These are phyloP conservation scores for Daldinia childiae DNA, from an alignment of 495 filamentous ascomycete genomes.

Conservation along the genomic window DNA sequence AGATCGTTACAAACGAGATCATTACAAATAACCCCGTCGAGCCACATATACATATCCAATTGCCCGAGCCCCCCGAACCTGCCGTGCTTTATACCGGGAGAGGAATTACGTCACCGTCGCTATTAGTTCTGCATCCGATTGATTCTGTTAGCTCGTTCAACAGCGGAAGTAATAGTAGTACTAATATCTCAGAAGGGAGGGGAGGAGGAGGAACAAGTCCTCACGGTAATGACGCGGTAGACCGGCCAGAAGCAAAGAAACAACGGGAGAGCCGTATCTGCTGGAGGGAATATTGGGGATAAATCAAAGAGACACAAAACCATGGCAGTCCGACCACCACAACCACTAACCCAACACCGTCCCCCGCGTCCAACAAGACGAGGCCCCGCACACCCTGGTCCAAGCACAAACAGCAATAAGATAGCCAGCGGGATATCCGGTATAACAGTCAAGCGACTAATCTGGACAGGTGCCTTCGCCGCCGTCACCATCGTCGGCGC, in stretches of 20 bases:
- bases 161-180: conserved; percentile 1
- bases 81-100: not conserved
- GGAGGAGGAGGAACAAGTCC: not conserved
- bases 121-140: conserved; percentile 8
- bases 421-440: not conserved
- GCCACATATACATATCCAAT: not conserved
- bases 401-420: not conserved
- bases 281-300: conserved; percentile 41
- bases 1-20: not conserved
- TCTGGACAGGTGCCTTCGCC: conserved; percentile 60
- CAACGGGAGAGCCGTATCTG: conserved; percentile 30
- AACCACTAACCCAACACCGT: not conserved
- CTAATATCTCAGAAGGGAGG: not conserved
- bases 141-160: conserved; percentile 11
- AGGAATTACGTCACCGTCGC: not conserved
- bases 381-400: not conserved
- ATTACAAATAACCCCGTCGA: not conserved
- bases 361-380: not conserved
- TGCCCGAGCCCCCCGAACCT: conserved; percentile 13
- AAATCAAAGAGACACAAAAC: not conserved
- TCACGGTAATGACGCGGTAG: not conserved
- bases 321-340: not conserved
- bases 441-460: conserved; percentile 42
- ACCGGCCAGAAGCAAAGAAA: conserved; percentile 5
- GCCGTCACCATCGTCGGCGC: conserved; percentile 60